Conservation (phyloP, 305 asterid genomes). For the Fraxinus platypoda region DNA sequence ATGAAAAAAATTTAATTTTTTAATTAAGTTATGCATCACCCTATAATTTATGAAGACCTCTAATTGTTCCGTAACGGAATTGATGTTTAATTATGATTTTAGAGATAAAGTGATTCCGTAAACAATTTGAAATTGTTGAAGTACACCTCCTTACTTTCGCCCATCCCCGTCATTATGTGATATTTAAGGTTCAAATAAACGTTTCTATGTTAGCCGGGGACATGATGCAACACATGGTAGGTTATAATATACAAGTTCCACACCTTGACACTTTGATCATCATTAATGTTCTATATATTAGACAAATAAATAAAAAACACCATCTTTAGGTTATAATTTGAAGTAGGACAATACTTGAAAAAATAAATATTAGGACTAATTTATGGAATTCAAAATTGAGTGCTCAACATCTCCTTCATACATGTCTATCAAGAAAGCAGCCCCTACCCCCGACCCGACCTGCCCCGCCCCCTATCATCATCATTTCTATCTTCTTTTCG, state of each 20-base stretch:
- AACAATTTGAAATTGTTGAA: background rate
- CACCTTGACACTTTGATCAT: background rate
- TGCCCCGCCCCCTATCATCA: background rate
- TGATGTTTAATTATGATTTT: conserved; percentile 29
- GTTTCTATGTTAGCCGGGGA: background rate
- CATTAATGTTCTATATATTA: background rate
- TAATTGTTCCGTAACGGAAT: conserved; percentile 39
- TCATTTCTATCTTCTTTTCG: background rate
- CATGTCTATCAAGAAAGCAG: background rate
- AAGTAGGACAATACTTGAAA: background rate
- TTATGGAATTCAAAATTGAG: conserved; percentile 12
- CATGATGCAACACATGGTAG: no score
- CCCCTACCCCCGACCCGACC: background rate
- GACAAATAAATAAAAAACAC: background rate
- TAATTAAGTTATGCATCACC: conserved; percentile 10
- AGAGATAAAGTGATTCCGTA: conserved; percentile 20
- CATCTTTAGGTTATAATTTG: background rate
- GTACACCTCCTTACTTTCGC: background rate
- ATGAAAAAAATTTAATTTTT: conserved; percentile 18
- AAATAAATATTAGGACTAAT: background rate
- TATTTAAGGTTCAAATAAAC: background rate
- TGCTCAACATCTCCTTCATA: conserved; percentile 4
- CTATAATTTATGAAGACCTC: conserved; percentile 30
- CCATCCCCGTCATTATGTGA: no score
- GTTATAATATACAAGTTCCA: background rate